Conservation (phyloP, 345 rosid genomes). For the Brassica juncea region DNA sequence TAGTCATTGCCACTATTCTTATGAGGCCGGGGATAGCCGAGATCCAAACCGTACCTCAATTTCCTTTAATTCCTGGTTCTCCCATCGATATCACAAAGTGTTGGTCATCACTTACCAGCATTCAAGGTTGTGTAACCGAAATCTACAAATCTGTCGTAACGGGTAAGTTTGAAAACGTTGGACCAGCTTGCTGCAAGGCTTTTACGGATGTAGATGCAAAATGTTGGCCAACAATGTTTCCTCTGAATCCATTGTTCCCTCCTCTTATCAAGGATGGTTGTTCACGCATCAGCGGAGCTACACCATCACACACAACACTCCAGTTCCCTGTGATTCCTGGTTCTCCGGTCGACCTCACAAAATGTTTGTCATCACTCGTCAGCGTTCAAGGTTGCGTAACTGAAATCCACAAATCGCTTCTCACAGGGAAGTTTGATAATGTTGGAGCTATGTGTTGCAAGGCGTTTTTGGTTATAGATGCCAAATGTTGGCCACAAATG, state of each 20-base stretch:
- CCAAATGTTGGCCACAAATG: neutral
- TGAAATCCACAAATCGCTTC: slow-evolving; percentile 4
- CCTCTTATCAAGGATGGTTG: slow-evolving; percentile 12
- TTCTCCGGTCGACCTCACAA: neutral
- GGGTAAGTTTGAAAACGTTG: slow-evolving; percentile 8
- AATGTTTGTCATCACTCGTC: slow-evolving; percentile 13
- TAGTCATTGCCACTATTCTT: neutral
- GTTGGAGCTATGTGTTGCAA: slow-evolving; percentile 12
- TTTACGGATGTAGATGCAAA: slow-evolving; percentile 3
- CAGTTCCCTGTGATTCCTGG: neutral
- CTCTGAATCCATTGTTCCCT: slow-evolving; percentile 10
- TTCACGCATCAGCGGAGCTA: neutral
- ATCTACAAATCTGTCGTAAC: neutral
- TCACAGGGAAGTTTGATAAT: neutral
- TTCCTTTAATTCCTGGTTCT: neutral
- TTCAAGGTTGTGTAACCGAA: neutral
- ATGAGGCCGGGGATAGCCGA: neutral
- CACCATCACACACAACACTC: neutral
- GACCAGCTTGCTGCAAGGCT: slow-evolving; percentile 2
- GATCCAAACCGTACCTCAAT: neutral
- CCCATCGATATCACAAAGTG: neutral
- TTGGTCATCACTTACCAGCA: neutral
- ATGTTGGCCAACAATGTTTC: slow-evolving; percentile 9
- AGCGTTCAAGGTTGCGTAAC: neutral
- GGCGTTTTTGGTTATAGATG: neutral